A percentile compares a stretch with the other conserved stretches of the same genome.
Conservation (phyloP, 192 early-diverging fungal species). For the Coemansia sp. region DNA sequence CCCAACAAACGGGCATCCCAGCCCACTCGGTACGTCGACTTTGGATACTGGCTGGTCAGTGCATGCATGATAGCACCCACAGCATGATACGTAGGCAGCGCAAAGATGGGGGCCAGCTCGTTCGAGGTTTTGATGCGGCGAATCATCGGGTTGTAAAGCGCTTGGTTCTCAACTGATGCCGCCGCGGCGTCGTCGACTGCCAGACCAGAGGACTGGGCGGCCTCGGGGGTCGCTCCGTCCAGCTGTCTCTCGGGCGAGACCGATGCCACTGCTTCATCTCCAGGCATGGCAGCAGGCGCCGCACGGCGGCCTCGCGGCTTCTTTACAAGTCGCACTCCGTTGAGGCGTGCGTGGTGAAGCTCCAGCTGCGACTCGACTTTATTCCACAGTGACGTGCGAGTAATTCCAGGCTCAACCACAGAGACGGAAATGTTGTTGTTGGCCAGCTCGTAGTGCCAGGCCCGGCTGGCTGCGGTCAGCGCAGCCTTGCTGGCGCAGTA, state of each 20-base stretch:
- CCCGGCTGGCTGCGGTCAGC: slow-evolving; percentile 37
- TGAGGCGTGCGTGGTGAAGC: slow-evolving; percentile 47
- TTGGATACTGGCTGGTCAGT: slow-evolving; percentile 48
- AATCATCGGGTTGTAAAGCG: slow-evolving; percentile 42
- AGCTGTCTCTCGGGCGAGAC: slow-evolving; percentile 15
- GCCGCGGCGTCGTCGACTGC: neutral
- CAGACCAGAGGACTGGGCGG: neutral
- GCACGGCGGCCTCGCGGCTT: neutral
- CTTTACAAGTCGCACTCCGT: slow-evolving; percentile 16
- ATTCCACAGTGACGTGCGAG: slow-evolving; percentile 47
- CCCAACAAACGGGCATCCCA: slow-evolving; percentile 51
- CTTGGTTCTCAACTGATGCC: slow-evolving; percentile 5
- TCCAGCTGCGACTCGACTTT: slow-evolving; percentile 51
- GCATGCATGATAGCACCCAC: slow-evolving; percentile 46
- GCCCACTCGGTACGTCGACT: slow-evolving; percentile 52
- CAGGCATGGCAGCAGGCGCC: slow-evolving; percentile 28
- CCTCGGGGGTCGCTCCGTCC: too few species aligned
- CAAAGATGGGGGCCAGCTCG: slow-evolving; percentile 43
- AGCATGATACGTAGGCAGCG: slow-evolving; percentile 45
- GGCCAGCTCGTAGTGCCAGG: slow-evolving; percentile 50
- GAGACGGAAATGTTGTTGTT: slow-evolving; percentile 39
- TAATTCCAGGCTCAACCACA: slow-evolving; percentile 45
- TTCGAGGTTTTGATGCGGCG: slow-evolving; percentile 43
- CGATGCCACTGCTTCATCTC: slow-evolving; percentile 42
- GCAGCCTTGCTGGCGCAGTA: slow-evolving; percentile 56